Percentiles rank a stretch among this genome's conserved stretches.
These are phyloP conservation scores for Fusarium tuaranense DNA, from an alignment of 2,329 filamentous ascomycete genomes.

Conservation along the genomic window DNA sequence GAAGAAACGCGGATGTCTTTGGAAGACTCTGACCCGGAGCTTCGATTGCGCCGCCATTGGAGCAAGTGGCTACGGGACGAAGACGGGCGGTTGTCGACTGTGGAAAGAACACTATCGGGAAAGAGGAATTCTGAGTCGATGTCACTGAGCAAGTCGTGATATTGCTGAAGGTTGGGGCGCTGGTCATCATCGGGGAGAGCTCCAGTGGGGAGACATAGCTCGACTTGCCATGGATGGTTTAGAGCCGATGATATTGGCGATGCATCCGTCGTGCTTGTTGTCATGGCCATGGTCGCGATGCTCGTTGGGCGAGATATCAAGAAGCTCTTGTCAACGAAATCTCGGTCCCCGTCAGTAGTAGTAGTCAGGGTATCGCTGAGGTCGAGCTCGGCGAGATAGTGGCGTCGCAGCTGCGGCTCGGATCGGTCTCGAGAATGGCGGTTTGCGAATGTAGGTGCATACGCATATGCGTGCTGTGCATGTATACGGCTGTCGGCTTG, in stretches of 20 bases:
- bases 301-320: slow-evolving; percentile 43
- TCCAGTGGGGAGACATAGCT: slow-evolving; percentile 31
- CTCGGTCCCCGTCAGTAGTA: slow-evolving; percentile 16
- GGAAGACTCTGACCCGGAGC: slow-evolving; percentile 26
- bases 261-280: slow-evolving; percentile 20
- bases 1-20: slow-evolving; percentile 42
- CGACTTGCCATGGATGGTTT: slow-evolving; percentile 32
- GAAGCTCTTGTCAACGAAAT: slow-evolving; percentile 39
- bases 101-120: slow-evolving; percentile 26
- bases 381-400: slow-evolving; percentile 28
- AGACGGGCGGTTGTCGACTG: slow-evolving; percentile 41
- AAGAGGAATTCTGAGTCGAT: slow-evolving; percentile 39
- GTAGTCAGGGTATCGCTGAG: slow-evolving; percentile 16
- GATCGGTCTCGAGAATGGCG: slow-evolving; percentile 29
- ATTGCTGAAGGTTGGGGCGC: slow-evolving; percentile 27
- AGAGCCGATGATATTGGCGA: slow-evolving; percentile 15
- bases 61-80: slow-evolving; percentile 44
- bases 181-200: slow-evolving; percentile 13
- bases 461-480: slow-evolving; percentile 33
- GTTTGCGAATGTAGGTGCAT: slow-evolving; percentile 34
- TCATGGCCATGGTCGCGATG: slow-evolving; percentile 36
- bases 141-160: slow-evolving; percentile 39
- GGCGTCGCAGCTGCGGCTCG: slow-evolving; percentile 24
- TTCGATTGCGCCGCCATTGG: slow-evolving; percentile 37
- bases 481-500: slow-evolving; percentile 23